phyloP scores from a whole-genome alignment of 108 stramenopile species.

The Skeletonema tropicum region DNA sequence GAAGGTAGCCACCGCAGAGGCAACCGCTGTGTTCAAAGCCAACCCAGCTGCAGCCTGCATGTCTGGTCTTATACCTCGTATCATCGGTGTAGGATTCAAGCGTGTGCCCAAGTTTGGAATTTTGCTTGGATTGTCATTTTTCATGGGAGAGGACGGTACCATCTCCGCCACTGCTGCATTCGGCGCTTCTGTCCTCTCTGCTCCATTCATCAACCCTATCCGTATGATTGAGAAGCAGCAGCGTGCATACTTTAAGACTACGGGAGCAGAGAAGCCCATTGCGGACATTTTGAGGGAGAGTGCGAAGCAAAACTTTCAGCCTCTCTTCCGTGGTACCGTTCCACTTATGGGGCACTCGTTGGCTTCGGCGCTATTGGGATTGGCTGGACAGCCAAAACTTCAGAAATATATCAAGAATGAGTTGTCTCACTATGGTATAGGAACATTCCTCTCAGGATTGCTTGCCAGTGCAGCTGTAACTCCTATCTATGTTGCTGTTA shows the following conservation, averaged over 20 bases:
- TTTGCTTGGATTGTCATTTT: conserved; percentile 85
- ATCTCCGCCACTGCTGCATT: conserved; percentile 80
- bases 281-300: conserved; percentile 83
- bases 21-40: conserved; percentile 82
- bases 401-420: conserved; percentile 91
- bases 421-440: conserved; percentile 56
- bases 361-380: conserved; percentile 86
- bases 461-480: conserved; percentile 81
- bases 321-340: conserved; percentile 91
- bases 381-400: conserved; percentile 90
- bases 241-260: conserved; percentile 87
- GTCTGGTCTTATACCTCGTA: conserved; percentile 82
- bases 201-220: conserved; percentile 93
- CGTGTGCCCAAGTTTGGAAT: conserved; percentile 93
- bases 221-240: conserved; percentile 97
- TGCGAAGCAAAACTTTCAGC: conserved; percentile 79
- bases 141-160: conserved; percentile 66
- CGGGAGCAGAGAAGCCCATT: conserved; percentile 86
- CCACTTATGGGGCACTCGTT: conserved; percentile 93
- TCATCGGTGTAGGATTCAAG: conserved; percentile 94
- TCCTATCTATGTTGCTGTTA: conserved; percentile 92
- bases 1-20: conserved; percentile 77
- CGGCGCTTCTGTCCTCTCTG: conserved; percentile 82
- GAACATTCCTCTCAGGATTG: conserved; percentile 81
- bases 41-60: conserved; percentile 80